Conservation (phyloP, 2,329 filamentous ascomycete genomes). For the Fusarium sacchari region DNA sequence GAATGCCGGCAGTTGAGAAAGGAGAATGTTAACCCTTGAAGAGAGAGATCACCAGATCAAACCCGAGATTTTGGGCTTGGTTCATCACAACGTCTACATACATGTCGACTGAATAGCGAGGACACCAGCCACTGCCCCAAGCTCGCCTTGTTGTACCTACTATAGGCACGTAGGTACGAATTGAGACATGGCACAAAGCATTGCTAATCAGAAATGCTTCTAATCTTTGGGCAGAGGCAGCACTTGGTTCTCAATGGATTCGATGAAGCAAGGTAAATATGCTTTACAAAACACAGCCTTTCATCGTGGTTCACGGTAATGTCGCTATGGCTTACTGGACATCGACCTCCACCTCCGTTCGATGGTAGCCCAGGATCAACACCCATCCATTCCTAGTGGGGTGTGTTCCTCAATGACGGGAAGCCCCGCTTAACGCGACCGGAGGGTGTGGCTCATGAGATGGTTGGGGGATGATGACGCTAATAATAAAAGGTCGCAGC, state of each 20-base stretch:
- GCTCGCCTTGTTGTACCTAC: background rate
- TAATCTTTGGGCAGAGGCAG: background rate
- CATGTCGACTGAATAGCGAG: background rate
- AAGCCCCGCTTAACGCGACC: conserved; percentile 29
- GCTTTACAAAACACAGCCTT: conserved; percentile 28
- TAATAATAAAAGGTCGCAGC: conserved; percentile 40
- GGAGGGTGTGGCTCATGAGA: conserved; percentile 40
- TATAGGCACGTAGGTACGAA: background rate
- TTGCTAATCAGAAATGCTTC: background rate
- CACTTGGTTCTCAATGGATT: background rate
- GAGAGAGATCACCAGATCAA: background rate
- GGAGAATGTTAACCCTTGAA: background rate
- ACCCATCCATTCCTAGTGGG: conserved; percentile 15
- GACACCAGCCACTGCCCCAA: background rate
- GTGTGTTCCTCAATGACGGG: conserved; percentile 39
- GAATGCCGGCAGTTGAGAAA: conserved; percentile 29
- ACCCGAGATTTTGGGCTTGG: background rate
- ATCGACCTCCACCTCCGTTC: background rate
- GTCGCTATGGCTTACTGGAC: conserved; percentile 1
- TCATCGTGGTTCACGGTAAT: conserved; percentile 32
- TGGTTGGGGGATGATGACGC: conserved; percentile 43
- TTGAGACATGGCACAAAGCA: background rate
- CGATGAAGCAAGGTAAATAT: background rate
- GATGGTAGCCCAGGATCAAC: background rate
- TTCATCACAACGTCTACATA: background rate